phyloP scores from a whole-genome alignment of 208 protist species.

The Crithidia mellificae region DNA sequence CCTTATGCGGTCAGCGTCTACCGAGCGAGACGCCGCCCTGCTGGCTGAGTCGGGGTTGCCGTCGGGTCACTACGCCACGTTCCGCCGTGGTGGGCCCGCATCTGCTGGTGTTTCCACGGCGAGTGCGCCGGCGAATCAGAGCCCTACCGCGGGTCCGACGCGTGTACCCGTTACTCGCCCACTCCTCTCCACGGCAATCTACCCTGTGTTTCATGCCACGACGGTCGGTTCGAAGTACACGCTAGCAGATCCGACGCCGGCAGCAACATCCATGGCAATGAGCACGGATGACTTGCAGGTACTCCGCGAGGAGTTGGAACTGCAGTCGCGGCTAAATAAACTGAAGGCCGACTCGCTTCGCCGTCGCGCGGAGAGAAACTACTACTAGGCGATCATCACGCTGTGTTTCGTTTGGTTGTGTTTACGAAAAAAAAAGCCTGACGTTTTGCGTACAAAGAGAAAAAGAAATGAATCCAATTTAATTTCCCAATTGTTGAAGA shows the following conservation, averaged over 20 bases:
- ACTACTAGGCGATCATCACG: no score
- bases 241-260: constrained; percentile 1
- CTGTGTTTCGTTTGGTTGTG: background rate
- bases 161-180: background rate
- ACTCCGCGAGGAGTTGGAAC: constrained; percentile 24
- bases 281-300: background rate
- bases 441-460: no score
- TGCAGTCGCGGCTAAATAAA: constrained; percentile 12
- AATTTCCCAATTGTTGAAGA: no score
- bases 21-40: constrained; percentile 8
- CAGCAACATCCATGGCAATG: background rate
- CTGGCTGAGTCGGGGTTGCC: constrained; percentile 1
- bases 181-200: constrained; percentile 10
- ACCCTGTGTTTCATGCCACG: constrained; percentile 21
- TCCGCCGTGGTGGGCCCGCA: background rate
- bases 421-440: no score
- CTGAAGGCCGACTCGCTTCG: constrained; percentile 19
- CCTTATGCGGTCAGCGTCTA: constrained; percentile 4
- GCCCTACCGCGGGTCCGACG: background rate
- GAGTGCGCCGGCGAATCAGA: background rate
- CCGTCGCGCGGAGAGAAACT: constrained; percentile 4
- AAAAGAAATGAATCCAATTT: no score
- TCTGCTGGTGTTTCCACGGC: no score
- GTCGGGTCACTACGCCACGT: background rate
- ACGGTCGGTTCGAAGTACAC: constrained; percentile 14